Percentiles rank a stretch among this genome's conserved stretches.
phyloP scores from a whole-genome alignment of 2,329 filamentous ascomycete genomes.

The Pseudogymnoascus sp. region DNA sequence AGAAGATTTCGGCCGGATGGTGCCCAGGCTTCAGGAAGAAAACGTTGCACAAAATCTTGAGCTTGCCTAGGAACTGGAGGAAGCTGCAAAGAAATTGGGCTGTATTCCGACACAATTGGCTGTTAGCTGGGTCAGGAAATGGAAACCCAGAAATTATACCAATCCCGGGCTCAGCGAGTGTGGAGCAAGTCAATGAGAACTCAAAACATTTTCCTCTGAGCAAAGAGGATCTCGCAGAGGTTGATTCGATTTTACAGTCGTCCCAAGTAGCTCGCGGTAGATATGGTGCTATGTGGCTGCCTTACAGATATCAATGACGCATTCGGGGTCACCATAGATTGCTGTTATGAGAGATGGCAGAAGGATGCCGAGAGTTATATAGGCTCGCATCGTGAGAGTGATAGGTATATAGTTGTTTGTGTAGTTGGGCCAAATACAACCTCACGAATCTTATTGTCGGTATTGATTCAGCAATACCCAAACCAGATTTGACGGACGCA shows the following conservation, averaged over 20 bases:
- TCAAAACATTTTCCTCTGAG: conserved; percentile 40
- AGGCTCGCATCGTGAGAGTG: no score
- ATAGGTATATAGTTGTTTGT: no score
- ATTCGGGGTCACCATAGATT: no score
- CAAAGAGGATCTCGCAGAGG: conserved; percentile 41
- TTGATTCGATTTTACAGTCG: conserved; percentile 40
- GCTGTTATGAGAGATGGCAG: no score
- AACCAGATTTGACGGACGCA: no score
- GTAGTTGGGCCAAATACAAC: no score
- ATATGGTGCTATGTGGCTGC: conserved; percentile 30
- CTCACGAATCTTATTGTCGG: no score
- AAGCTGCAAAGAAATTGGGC: conserved; percentile 50
- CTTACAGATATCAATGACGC: neutral
- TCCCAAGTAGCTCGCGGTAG: conserved; percentile 41
- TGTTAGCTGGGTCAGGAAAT: conserved; percentile 49
- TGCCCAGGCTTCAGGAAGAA: conserved; percentile 53
- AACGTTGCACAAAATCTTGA: conserved; percentile 57
- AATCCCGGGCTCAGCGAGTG: conserved; percentile 56
- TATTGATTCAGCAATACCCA: no score
- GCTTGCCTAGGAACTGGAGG: conserved; percentile 49
- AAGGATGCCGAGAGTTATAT: no score
- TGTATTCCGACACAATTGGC: conserved; percentile 57
- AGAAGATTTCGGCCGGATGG: conserved; percentile 47
- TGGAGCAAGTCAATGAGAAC: conserved; percentile 52
- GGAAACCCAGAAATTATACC: conserved; percentile 44